phyloP scores from a whole-genome alignment of 1,284 basidiomycete species.

The Pseudozyma sp. region DNA sequence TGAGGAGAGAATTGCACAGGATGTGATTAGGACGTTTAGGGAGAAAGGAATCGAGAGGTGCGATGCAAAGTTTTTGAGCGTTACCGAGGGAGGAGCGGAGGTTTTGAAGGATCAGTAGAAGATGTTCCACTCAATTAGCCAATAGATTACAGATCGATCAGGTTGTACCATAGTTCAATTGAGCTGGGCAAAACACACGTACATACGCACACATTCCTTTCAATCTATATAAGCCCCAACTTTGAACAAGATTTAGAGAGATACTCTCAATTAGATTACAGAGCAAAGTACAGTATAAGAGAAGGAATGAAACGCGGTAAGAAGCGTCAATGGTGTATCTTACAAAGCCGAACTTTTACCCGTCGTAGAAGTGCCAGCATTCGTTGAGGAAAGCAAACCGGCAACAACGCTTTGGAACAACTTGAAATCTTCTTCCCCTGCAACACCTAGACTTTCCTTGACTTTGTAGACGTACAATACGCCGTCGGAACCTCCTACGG shows the following conservation, averaged over 20 bases:
- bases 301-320: too few relatives aligned
- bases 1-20: conserved; percentile 54
- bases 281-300: too few relatives aligned
- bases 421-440: conserved; percentile 53
- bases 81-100: conserved; percentile 61
- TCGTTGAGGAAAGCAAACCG: conserved; percentile 10
- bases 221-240: too few relatives aligned
- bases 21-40: conserved; percentile 59
- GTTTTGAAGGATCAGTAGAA: conserved; percentile 10
- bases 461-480: conserved; percentile 85
- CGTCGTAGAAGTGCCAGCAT: not conserved
- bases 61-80: conserved; percentile 58
- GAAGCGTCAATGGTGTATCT: not conserved
- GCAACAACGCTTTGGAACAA: conserved; percentile 50
- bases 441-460: conserved; percentile 31
- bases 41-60: conserved; percentile 60
- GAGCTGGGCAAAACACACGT: not conserved
- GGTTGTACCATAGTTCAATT: not conserved
- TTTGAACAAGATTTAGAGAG: too few relatives aligned
- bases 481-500: conserved; percentile 90
- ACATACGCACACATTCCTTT: too few relatives aligned
- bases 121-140: too few relatives aligned
- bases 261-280: too few relatives aligned
- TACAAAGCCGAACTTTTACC: not conserved
- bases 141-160: too few relatives aligned